Evolutionary conservation across 2,329 filamentous ascomycete genomes (phyloP), one percentile per base, ranked within the genome.

Genomic region (Madurella fahalii): DNA sequence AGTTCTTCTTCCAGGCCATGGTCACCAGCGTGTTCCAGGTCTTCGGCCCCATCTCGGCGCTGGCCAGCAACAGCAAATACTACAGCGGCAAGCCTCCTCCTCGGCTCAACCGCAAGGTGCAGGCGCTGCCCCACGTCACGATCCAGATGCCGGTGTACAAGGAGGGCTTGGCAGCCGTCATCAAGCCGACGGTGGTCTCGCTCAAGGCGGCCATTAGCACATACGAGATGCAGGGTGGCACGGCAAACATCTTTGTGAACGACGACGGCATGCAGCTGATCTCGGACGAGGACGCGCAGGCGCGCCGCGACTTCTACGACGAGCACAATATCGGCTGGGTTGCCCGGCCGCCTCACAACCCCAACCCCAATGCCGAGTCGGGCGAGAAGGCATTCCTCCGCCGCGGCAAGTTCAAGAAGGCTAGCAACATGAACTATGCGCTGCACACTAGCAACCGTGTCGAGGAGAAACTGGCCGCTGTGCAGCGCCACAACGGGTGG

Each of bases 261-360:
- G 84, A 87, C 53, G 84, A 87, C 59, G 84, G 84, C 53, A 82
- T 87, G 77, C 83, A 86, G 65, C 68, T 84, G 34, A 72, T 87
- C 15, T 69, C 76, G 2, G 70, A 71, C 3, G 73, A 79, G 12
- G 72, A 80, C 13, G 73, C 75, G 4, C 68, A 73, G 32, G 73
- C 72, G 9, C 75, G 79, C 17, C 74, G 75, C 13, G 77, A 81
- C 1, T 82, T 81, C 60, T 83, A 83, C 61, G 74, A 78, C 9
- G 79, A 82, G 54, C 77, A 81, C 64, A 79, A 75, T 56, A 82
- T 83, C 60, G 80, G 80, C 11, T 83, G 78, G 72, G 77, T 78
- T 15, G 72, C 79, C 1, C 75, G 81, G 40, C 76, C 78, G 11
- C 68, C 68, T 46, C 77, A 81, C 60, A 54, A 61, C n/a, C 60